Evolutionary conservation across 1,284 basidiomycete genomes (phyloP).

Genomic region (Sanghuangporus weigelae): DNA sequence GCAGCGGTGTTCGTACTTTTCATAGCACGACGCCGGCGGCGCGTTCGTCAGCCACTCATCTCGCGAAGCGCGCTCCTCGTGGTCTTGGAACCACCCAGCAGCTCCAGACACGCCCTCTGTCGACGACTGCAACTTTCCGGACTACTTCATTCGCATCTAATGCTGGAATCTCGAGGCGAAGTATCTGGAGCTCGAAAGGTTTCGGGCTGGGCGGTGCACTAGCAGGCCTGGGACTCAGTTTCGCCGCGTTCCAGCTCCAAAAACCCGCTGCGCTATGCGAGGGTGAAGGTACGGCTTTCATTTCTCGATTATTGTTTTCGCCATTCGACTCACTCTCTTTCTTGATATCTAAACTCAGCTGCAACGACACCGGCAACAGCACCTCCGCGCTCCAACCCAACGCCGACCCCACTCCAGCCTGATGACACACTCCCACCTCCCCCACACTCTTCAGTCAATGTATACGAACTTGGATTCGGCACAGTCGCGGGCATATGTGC

Average conservation of each 20-base stretch:
- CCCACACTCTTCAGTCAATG: constrained; percentile 64
- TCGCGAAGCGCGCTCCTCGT: not conserved
- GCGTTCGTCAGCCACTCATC: not conserved
- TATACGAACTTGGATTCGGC: constrained; percentile 86
- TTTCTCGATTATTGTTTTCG: not conserved
- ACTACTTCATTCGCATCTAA: not conserved
- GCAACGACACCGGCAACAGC: not conserved
- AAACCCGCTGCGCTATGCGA: constrained; percentile 2
- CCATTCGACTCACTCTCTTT: not conserved
- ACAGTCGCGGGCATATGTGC: constrained; percentile 84
- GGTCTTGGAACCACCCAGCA: not conserved
- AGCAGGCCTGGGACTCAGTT: not conserved
- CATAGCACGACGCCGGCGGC: not conserved
- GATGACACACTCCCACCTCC: constrained; percentile 38
- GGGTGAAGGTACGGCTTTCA: not conserved
- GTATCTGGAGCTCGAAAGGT: not conserved
- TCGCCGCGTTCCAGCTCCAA: not conserved
- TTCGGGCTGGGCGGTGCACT: not conserved
- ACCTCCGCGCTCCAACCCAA: not conserved
- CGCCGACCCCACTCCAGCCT: not conserved
- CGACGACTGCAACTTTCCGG: not conserved
- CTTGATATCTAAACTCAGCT: not conserved
- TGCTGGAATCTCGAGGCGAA: not conserved
- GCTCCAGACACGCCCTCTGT: not conserved
- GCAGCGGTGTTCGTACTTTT: not conserved